Evolutionary conservation across 2,329 filamentous ascomycete genomes (phyloP), one percentile per base, ranked within the genome.

Genomic region (Talaromyces sp.): DNA sequence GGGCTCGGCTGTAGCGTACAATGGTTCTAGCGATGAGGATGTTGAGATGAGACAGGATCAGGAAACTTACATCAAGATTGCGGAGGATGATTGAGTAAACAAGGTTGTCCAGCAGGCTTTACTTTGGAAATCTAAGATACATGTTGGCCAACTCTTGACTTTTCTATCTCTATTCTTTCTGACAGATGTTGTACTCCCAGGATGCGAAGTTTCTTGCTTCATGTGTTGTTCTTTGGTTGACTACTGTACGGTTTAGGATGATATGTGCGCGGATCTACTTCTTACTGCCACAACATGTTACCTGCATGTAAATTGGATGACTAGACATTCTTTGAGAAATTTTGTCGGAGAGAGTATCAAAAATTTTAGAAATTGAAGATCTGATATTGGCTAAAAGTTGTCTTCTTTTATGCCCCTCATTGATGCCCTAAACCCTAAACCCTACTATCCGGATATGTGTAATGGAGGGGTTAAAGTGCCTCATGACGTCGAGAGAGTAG

Each of bases 341-440:
- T 22, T 14, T 37, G 11, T 13, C 10, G 37, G 14, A 24, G n/a
- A 22, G 8, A 54, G 19, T 24, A 37, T 24, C 2, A 56, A 56
- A 37, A 39, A n/a, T 50, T 31, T 6, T 31, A 6, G n/a, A n/a
- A 22, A n/a, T 33, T n/a, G 56, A 11, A 43, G 33, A 31, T 3
- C 14, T 31, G 39, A 13, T 16, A 37, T 16, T 43, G 10, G 41
- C 6, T 7, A 58, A 27, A 27, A 6, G 27, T 24, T 19, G 35
- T 31, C 22, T 27, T 13, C n/a, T 41, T 35, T 14, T 10, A 59
- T 59, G 37, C 56, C 56, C 54, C 37, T 41, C 35, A n/a, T 19
- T 73, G 72, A 74, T 72, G 66, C 76, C 76, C 76, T 77, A 76
- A 70, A 43, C 67, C 71, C 72, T 60, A 63, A 66, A 45, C 56